A percentile compares a stretch with the other conserved stretches of the same genome.
Evolutionary conservation across 2,329 filamentous ascomycete species (phyloP).

Genomic region (Coleophoma eucalyptorum): DNA sequence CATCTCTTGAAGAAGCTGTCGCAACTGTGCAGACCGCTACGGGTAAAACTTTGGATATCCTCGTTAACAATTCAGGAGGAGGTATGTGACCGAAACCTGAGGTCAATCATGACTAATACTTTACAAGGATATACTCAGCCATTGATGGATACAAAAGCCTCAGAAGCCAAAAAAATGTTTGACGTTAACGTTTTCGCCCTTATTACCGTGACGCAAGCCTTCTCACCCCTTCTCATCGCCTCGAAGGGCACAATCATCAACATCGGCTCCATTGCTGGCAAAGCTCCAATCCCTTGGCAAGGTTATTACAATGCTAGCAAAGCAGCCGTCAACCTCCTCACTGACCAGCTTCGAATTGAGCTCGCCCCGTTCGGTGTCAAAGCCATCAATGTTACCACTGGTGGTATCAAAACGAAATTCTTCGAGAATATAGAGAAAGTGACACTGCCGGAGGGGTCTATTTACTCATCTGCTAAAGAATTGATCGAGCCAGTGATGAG

Average conservation of each 20-base stretch:
- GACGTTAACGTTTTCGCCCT: slow-evolving; percentile 28
- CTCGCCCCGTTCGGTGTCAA: slow-evolving; percentile 17
- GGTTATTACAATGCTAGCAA: slow-evolving; percentile 20
- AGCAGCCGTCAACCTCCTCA: slow-evolving; percentile 14
- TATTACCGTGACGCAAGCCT: slow-evolving; percentile 26
- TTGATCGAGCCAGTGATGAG: slow-evolving; percentile 9
- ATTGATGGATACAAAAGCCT: slow-evolving; percentile 26
- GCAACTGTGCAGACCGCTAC: slow-evolving; percentile 26
- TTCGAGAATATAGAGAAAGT: slow-evolving; percentile 12
- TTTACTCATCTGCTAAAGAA: slow-evolving; percentile 13
- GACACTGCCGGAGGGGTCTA: slow-evolving; percentile 12
- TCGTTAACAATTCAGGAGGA: slow-evolving; percentile 41
- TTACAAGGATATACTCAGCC: slow-evolving; percentile 21
- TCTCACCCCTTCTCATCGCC: slow-evolving; percentile 21
- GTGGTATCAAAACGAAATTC: slow-evolving; percentile 14
- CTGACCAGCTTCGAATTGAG: slow-evolving; percentile 15
- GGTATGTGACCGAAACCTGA: slow-evolving; percentile 6
- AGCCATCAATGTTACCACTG: slow-evolving; percentile 14
- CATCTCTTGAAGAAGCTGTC: slow-evolving; percentile 17
- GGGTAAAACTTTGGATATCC: slow-evolving; percentile 33
- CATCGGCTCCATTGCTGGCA: slow-evolving; percentile 31
- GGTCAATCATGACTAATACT: slow-evolving; percentile 8
- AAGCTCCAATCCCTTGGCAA: slow-evolving; percentile 11
- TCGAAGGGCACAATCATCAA: slow-evolving; percentile 38
- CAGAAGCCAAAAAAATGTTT: slow-evolving; percentile 22